Evolutionary conservation across 2,329 filamentous ascomycete species (phyloP).

Genomic region (Cladophialophora carrionii): DNA sequence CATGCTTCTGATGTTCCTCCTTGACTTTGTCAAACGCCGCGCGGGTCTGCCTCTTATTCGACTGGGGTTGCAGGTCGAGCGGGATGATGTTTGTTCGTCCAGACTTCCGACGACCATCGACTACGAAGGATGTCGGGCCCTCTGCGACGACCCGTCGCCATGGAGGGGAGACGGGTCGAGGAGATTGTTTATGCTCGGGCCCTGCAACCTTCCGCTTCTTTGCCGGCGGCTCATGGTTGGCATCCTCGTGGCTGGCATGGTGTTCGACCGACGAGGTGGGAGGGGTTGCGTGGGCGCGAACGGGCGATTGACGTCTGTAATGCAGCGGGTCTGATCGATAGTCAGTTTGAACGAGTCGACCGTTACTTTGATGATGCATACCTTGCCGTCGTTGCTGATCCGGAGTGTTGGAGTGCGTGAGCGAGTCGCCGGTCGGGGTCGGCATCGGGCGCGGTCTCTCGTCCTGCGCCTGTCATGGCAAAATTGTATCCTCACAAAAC

Average conservation of each 20-base stretch:
- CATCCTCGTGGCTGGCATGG: constrained; percentile 30
- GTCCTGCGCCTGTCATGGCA: constrained; percentile 37
- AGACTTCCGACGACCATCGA: constrained; percentile 64
- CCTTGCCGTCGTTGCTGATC: constrained; percentile 26
- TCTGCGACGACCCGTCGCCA: constrained; percentile 88
- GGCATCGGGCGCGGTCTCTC: constrained; percentile 36
- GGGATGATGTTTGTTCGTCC: constrained; percentile 60
- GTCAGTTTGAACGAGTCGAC: constrained; percentile 16
- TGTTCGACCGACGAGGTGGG: constrained; percentile 14
- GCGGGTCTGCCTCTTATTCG: constrained; percentile 53
- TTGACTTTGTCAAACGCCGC: constrained; percentile 42
- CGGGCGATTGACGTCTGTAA: constrained; percentile 18
- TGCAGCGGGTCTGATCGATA: constrained; percentile 15
- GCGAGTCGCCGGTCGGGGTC: constrained; percentile 32
- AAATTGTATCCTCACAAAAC: constrained; percentile 35
- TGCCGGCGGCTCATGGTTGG: constrained; percentile 47
- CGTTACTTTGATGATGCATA: constrained; percentile 24
- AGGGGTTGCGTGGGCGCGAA: constrained; percentile 17
- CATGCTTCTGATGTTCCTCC: constrained; percentile 30
- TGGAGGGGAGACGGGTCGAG: constrained; percentile 70
- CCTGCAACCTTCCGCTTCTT: constrained; percentile 53
- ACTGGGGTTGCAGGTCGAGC: constrained; percentile 52
- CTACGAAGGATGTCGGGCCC: constrained; percentile 81
- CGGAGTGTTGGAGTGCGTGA: constrained; percentile 27
- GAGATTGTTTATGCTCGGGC: constrained; percentile 42